phyloP scores from a whole-genome alignment of 164 flowering plant genomes.

The Buxus sempervirens region DNA sequence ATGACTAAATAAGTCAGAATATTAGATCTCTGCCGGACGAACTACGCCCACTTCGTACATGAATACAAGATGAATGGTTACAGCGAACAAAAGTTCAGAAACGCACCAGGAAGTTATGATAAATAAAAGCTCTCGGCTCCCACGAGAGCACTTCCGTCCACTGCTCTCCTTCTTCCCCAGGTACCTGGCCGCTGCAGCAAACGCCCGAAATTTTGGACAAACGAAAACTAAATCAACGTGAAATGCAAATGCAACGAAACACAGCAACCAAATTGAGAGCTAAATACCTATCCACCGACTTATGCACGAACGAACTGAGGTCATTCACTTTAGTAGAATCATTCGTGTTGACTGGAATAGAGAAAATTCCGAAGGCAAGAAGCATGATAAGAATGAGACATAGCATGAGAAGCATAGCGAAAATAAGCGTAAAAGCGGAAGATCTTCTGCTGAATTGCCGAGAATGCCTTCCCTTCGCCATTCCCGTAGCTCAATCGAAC shows the following conservation, averaged over 20 bases:
- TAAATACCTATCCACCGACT: slow-evolving; percentile 23
- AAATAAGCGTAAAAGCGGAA: slow-evolving; percentile 41
- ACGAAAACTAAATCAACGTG: not conserved
- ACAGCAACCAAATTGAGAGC: not conserved
- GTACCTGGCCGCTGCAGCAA: slow-evolving; percentile 29
- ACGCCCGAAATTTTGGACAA: not conserved
- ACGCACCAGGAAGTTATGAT: slow-evolving; percentile 62
- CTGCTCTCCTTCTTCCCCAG: slow-evolving; percentile 42
- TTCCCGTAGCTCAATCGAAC: slow-evolving; percentile 15
- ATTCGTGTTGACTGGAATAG: slow-evolving; percentile 41
- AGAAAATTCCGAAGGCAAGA: slow-evolving; percentile 64
- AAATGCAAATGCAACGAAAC: not conserved
- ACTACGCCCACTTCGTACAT: not conserved
- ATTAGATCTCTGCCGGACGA: no score
- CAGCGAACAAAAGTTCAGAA: not conserved
- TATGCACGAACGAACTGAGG: slow-evolving; percentile 45
- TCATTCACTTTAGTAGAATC: slow-evolving; percentile 38
- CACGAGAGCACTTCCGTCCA: slow-evolving; percentile 63
- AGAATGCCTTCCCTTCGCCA: slow-evolving; percentile 51
- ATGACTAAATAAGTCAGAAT: no score
- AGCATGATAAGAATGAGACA: slow-evolving; percentile 52
- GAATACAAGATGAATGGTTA: not conserved
- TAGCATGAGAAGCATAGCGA: slow-evolving; percentile 49
- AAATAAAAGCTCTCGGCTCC: slow-evolving; percentile 70
- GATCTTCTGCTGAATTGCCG: slow-evolving; percentile 37